Evolutionary conservation across 257 asterid genomes (phyloP).

Genomic region (Nyctanthes arbortristis): DNA sequence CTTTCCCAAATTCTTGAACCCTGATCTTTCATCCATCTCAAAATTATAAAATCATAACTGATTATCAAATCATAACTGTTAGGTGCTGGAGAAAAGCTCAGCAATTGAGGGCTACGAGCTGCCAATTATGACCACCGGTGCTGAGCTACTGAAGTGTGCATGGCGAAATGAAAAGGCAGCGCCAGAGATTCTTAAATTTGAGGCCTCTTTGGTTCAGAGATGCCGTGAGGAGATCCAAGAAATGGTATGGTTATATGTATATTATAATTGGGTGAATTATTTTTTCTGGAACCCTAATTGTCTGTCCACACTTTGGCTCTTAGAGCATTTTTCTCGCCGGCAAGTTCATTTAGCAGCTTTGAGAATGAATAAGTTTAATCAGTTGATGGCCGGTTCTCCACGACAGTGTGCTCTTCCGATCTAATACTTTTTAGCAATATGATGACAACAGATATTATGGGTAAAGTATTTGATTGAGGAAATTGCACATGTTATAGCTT

Average conservation of each 20-base stretch:
- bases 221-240: constrained; percentile 71
- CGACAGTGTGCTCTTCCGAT: no score
- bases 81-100: constrained; percentile 54
- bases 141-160: constrained; percentile 75
- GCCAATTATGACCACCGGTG: constrained; percentile 64
- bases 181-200: constrained; percentile 77
- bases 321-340: background rate
- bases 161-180: constrained; percentile 98
- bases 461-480: no score
- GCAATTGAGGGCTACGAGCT: constrained; percentile 66
- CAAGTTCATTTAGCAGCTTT: no score
- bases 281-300: background rate
- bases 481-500: no score
- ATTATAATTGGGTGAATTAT: background rate
- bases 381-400: no score
- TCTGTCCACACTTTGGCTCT: background rate
- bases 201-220: constrained; percentile 58
- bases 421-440: no score
- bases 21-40: no score
- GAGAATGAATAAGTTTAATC: no score
- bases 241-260: constrained; percentile 44
- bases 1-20: no score
- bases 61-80: no score
- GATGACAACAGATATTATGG: no score
- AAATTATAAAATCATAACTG: no score